Evolutionary conservation across 2,329 filamentous ascomycete genomes (phyloP), one percentile per base, ranked within the genome.

Genomic region (Trichoderma koningii): DNA sequence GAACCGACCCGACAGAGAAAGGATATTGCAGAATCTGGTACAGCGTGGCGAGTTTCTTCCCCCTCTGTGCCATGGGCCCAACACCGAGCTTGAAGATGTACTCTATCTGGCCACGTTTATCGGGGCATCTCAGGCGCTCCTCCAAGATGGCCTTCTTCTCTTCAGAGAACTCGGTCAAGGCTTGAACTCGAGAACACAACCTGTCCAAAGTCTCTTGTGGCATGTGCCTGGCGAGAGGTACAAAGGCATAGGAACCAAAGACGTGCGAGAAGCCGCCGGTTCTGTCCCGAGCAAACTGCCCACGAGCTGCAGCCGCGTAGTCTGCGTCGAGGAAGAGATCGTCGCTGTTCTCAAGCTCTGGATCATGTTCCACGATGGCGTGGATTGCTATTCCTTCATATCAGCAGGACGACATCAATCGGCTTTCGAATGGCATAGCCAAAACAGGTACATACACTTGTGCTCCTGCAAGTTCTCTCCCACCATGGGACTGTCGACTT

Each of bases 21-120:
- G 83, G 82, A 70, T 84, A 83, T 66, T 84, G 82, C 1, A 85
- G 71, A 65, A 83, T 80, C 64, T 80, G 78, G 0, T 84, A 68
- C 74, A 83, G 78, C 3, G 79, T 82, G 9, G 75, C 80, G 64
- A 84, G 83, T 63, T 77, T 78, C 66, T 80, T 83, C 2, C 72
- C 74, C 51, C 71, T 64, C 67, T 73, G 53, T 61, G 73, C 62
- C 0, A 80, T 73, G 63, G 75, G 82, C 76, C 78, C 82, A 64
- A 82, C 82, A 4, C 80, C 81, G 1, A 80, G 71, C 48, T 82
- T 79, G 38, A 84, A 82, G 30, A 83, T 76, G 63, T 77, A 83
- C 67, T 83, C 81, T 3, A 83, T 72, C 48, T 83, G 80, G 3
- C 81, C 82, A 0, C 81, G 68, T 0, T 69, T 71, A 0, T 73